Base-by-base conservation (phyloP, 148 eudicot genomes). In the Rhododendron mucronatum region DNA sequence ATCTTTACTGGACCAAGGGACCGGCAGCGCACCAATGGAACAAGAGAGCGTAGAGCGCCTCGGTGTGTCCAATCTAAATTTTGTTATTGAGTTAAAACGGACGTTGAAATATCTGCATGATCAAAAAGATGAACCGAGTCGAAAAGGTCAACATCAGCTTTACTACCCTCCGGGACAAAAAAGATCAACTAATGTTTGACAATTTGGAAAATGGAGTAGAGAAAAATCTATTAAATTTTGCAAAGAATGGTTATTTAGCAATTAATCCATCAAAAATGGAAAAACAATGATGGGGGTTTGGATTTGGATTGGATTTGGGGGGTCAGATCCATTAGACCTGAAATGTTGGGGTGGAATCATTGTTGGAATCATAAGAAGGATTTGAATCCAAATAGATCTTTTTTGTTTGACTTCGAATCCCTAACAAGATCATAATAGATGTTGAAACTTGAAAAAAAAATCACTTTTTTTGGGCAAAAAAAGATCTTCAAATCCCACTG, bases 241-340 rank as follows among this genome's bases (percentile, higher is more conserved):
- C 76, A 65, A 81, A 73, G 65, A 47, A 83, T n/a, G 9, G 71
- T 69, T 23, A 73, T 84, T 71, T n/a, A 73, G 86, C 81, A 82
- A 79, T 80, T 83, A 84, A 84, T 59, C 59, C 82, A 55, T 7
- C 12, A 16, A 81, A 57, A 20, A 55, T 41, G 3, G 55, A 10
- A 50, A 50, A 18, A 75, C 85, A 82, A 89, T 89, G 85, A 89
- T 89, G 78, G 82, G 79, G 37, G 57, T 50, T 63, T 12, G 75
- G 89, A 89, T 89, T 76, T 85, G 85, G 84, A 15, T 75, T 81
- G 89, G 83, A 89, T 89, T 84, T 85, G 87, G 76, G 28, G 82
- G 88, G 84, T 87, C 87, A 23, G 23, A 89, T 89, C 79, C 84
- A 53, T 50, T 44, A 16, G 71, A 65, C 61, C 55, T 15, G 8